Evolutionary conservation across 805 yeast species (phyloP), one percentile per base, ranked within the genome.

Genomic region (Yarrowia sp.): DNA sequence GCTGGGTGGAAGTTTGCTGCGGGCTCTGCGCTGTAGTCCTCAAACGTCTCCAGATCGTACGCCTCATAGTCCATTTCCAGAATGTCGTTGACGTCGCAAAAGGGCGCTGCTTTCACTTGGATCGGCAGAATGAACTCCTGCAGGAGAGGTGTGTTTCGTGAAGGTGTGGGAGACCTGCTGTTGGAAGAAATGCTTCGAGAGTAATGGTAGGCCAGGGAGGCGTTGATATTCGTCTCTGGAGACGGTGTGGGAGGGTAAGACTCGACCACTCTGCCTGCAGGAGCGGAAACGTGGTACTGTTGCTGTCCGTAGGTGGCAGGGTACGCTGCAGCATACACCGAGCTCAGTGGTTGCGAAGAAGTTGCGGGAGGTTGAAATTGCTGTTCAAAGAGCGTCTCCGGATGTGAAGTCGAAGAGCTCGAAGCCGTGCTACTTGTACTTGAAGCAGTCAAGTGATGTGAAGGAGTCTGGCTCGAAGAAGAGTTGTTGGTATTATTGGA

Each of bases 71-170:
- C 56, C 43, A 63, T 48, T 40, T 63, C 67, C 48, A 63, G 26
- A 26, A 63, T 63, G 56, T 63, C 67, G 40, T 63, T 63, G 10
- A 45, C 40, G 26, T 63, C 67, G 26, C 67, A 63, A 11, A 63
- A 63, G 4, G 67, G 56, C 4, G 67, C 67, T 5, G 67, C 48
- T 11, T 14, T 15, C n/a, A 49, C 67, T 19, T 38, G 40, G 32
- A 63, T 49, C 2, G 67, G 67, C 26, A 63, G 26, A 38, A 63
- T 63, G 40, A 63, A 63, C 67, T 63, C 67, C 16, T 63, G 67
- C 5, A 63, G 38, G 1, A 63, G 48, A 8, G 67, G 67, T 14
- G 67, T 40, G 35, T 8, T 35, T 19, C 50, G 35, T 2, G 52
- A 45, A 3, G 65, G 65, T 0, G 65, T 45, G 15, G 65, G 46